Evolutionary conservation across 2,329 filamentous ascomycete species (phyloP), one percentile per base, ranked within the genome.

Genomic region (Chaetomium sp.): DNA sequence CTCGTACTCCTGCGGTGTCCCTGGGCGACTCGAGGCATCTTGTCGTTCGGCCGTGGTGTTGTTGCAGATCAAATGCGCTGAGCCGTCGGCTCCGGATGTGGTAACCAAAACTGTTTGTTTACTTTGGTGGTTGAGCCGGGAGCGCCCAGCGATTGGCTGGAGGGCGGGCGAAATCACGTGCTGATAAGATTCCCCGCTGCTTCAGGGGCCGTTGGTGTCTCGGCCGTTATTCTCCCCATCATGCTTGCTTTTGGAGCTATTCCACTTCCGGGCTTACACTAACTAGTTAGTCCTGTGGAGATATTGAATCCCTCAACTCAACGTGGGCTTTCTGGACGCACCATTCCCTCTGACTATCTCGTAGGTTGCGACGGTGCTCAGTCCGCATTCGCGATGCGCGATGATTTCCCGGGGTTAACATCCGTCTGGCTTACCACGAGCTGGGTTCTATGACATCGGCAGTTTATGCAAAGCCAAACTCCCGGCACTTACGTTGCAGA

Each of bases 21-120:
- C 72, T 86, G 83, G 64, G 83, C 81, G 69, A 86, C 83, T 72
- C 85, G 83, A 79, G 85, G 82, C 85, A 87, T 87, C 64, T 72
- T 80, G 67, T 65, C 59, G 69, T 62, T 35, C 60, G 10, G 27
- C 35, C 63, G 67, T 67, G 45, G 50, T 45, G 67, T 35, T 53
- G 64, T 16, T 57, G 38, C 21, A 53, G 50, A 33, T 47, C 53
- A 42, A 60, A 58, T 51, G 58, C 47, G 64, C 51, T 67, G 53
- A 27, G 60, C 56, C 57, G 57, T 50, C 59, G 60, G 29, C 25
- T 55, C 65, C 53, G 62, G 60, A 64, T 64, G 67, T 64, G 68
- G 49, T 31, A 42, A 29, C 53, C 56, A 25, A 65, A 64, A 65
- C 38, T 72, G 69, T 66, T 72, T 72, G 69, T 72, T 72, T 72